Conservation (phyloP, 2,329 filamentous ascomycete species). For the Paramyrothecium roridum region DNA sequence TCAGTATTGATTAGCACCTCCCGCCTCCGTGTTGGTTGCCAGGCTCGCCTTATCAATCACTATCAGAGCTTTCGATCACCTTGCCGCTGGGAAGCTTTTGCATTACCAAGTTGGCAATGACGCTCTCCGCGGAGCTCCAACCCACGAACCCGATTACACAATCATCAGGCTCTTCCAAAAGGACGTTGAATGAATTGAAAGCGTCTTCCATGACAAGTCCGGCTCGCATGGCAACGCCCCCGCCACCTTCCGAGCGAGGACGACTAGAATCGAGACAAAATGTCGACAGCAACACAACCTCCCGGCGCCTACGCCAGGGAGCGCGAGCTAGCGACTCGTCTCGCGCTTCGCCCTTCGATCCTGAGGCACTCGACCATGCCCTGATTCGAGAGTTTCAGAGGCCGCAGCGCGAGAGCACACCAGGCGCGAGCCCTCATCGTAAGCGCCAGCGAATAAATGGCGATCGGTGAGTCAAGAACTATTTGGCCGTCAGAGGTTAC, state of each 20-base stretch:
- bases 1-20: too few species aligned
- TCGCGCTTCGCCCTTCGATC: conserved; percentile 38
- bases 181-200: conserved; percentile 26
- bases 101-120: conserved; percentile 22
- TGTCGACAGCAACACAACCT: conserved; percentile 25
- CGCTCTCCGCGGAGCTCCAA: conserved; percentile 25
- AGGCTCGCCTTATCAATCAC: not conserved
- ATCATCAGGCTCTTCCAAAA: conserved; percentile 23
- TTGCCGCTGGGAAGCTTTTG: not conserved
- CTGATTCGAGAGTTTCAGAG: conserved; percentile 49
- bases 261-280: conserved; percentile 39
- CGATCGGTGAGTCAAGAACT: conserved; percentile 47
- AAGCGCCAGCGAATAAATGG: conserved; percentile 60
- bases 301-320: conserved; percentile 29
- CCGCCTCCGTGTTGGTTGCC: too few species aligned
- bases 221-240: conserved; percentile 39
- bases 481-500: not conserved
- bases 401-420: conserved; percentile 49
- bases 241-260: conserved; percentile 39
- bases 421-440: conserved; percentile 52
- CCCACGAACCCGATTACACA: conserved; percentile 23
- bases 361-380: conserved; percentile 47
- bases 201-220: conserved; percentile 26
- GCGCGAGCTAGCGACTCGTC: conserved; percentile 31
- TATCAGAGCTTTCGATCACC: conserved; percentile 1